Evolutionary conservation across 2,329 filamentous ascomycete genomes (phyloP), one percentile per base, ranked within the genome.

Genomic region (Botrytis hyacinthi): DNA sequence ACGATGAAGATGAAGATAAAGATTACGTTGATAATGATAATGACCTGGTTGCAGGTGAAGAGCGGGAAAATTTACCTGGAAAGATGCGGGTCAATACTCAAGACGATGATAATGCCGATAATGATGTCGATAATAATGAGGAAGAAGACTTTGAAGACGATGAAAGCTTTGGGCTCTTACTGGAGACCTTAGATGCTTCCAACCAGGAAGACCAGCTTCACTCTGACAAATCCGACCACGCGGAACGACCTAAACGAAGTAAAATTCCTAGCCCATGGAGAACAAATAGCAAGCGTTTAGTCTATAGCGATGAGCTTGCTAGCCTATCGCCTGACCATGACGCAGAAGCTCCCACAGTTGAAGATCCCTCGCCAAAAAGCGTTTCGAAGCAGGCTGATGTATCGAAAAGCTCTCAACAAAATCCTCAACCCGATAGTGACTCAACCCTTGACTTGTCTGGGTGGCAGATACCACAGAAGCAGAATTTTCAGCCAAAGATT

Each of bases 131-230:
- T 48, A 26, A 29, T 20, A 16, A 71, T 12, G 54, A 59, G 18
- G 12, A 54, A 42, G 74, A 60, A 42, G 74, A 54, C 1, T 73
- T 77, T n/a, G 75, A 78, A 20, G 78, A 79, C 26, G 78, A 78
- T 63, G 79, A 81, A 60, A 79, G 78, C 35, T 80, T 80, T 71
- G 79, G 76, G 9, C 73, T 81, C 26, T 67, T 81, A 26, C 72
- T 81, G 22, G 80, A 81, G 62, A 81, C 80, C 20, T 71, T 81
- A 42, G 79, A 80, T 61, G 80, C 80, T 22, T 80, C 80, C 29
- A 51, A 72, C 16, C 70, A 67, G 37, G 70, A 72, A 66, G n/a
- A 26, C 20, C 46, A 67, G 70, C 62, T 72, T 26, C 48, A 69
- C 51, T 80, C 80, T 8, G 66, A 35, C 20, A 75, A 75, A 60